These are phyloP conservation scores for Euptelea pleiosperma DNA, from an alignment of 164 flowering plant species.

Conservation along the genomic window DNA sequence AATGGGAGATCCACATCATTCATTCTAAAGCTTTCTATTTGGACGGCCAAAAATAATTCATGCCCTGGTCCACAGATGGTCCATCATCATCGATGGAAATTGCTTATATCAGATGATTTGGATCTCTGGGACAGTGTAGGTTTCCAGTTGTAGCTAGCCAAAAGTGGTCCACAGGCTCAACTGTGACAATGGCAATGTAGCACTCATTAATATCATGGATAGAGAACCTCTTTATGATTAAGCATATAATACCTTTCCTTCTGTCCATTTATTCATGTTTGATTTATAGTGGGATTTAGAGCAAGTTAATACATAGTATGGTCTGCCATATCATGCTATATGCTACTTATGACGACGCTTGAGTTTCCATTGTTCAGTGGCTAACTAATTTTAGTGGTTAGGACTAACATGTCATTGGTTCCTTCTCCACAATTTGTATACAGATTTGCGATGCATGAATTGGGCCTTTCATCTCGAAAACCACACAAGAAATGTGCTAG, in stretches of 20 bases:
- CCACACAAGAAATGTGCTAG: constrained; percentile 97
- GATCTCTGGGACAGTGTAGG: no score
- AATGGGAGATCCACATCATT: no score
- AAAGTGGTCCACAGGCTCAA: no score
- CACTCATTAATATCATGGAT: background rate
- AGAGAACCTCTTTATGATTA: background rate
- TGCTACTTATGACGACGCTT: background rate
- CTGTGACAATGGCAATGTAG: no score
- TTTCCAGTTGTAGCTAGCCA: no score
- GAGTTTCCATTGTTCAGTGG: background rate
- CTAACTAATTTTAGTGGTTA: background rate
- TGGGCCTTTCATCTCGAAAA: constrained; percentile 86
- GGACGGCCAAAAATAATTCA: no score
- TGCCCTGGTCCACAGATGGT: no score
- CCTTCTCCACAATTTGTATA: constrained; percentile 14
- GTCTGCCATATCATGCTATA: background rate
- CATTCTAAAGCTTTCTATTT: no score
- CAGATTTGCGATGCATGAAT: constrained; percentile 98
- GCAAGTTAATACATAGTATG: background rate
- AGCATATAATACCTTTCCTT: background rate
- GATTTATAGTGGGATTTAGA: background rate
- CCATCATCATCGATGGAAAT: no score
- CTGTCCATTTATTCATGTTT: background rate
- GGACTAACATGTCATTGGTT: background rate
- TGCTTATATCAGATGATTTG: no score